Conservation (phyloP, 2,329 filamentous ascomycete species). For the Endoconidiophora polonica region DNA sequence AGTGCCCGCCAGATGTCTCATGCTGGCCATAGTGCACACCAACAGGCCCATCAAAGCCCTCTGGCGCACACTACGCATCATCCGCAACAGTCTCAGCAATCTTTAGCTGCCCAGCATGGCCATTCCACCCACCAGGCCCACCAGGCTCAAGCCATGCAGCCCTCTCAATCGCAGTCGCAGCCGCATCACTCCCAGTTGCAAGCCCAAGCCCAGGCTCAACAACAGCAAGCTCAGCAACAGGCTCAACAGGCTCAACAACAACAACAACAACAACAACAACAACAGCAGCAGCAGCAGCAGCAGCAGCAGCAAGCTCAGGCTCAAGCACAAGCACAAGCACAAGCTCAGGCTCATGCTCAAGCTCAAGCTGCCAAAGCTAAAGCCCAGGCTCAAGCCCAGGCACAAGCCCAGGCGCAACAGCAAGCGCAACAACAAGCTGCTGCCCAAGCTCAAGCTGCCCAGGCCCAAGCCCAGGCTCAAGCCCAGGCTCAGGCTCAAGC, state of each 20-base stretch:
- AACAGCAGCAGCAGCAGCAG: constrained; percentile 5
- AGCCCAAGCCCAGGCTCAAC: constrained; percentile 10
- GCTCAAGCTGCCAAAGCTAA: constrained; percentile 10
- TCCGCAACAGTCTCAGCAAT: constrained; percentile 13
- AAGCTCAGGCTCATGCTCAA: constrained; percentile 11
- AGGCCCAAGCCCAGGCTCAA: constrained; percentile 16
- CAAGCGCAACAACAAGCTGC: constrained; percentile 13
- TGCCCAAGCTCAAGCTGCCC: constrained; percentile 17
- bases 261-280: neutral
- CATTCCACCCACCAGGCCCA: constrained; percentile 16
- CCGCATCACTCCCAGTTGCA: constrained; percentile 13
- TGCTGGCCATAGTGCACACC: constrained; percentile 8
- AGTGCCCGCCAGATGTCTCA: constrained; percentile 8
- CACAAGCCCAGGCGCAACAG: constrained; percentile 12
- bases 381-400: constrained; percentile 14
- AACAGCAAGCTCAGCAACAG: constrained; percentile 20
- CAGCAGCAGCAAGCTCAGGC: neutral
- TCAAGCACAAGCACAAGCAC: constrained; percentile 17
- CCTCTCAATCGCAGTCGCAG: constrained; percentile 17
- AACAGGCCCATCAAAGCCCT: constrained; percentile 10
- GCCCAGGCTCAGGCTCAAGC: constrained; percentile 15
- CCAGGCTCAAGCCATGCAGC: constrained; percentile 15
- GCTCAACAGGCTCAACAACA: constrained; percentile 18
- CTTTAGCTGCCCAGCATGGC: constrained; percentile 9
- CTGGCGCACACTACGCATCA: constrained; percentile 9